Base-by-base conservation (phyloP, 2,329 filamentous ascomycete species). In the Xylariaceae sp. region DNA sequence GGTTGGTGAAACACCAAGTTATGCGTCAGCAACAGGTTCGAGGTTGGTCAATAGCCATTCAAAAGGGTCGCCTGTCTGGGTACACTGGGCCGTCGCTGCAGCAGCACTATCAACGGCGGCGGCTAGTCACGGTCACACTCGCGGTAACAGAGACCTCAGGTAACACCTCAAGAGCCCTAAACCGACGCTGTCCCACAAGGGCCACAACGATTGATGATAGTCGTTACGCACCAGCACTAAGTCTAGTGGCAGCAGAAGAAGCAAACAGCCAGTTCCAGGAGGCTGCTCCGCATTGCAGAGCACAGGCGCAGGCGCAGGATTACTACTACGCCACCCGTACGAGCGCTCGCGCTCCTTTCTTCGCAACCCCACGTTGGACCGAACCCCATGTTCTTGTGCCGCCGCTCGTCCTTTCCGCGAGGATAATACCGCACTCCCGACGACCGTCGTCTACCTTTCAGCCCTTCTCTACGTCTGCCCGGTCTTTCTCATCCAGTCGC, bases 401-500 rank as follows among this genome's bases (percentile, higher is more conserved):
- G 34, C 35, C 16, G 40, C 36, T 41, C 14, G 23, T 29, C 14
- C 28, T 19, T 8, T 13, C 34, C n/a, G 30, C n/a, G 21, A 37
- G 37, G 21, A n/a, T n/a, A 44, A 37, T 27, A 12, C 28, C 18
- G 42, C 40, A 31, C 44, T 29, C 6, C 6, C 7, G 21, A 24
- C 21, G 21, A 7, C 21, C 21, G 21, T 24, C 21, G 21, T 24
- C 21, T 24, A 7, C 11, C 31, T 29, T 41, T 40, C 46, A 38
- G 40, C 38, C 19, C 38, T 38, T 32, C 23, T 32, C 31, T 50
- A 34, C 34, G 40, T 32, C 21, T 24, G 6, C 21, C 31, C 47
- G 60, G 46, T 45, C 48, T 42, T 73, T 71, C 53, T 65, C 67
- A 29, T 66, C 66, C 52, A 78, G 74, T 48, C 53, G 69, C 53